Evolutionary conservation across 2,329 filamentous ascomycete species (phyloP), one percentile per base, ranked within the genome.

Genomic region (Zasmidium citrigriseum): DNA sequence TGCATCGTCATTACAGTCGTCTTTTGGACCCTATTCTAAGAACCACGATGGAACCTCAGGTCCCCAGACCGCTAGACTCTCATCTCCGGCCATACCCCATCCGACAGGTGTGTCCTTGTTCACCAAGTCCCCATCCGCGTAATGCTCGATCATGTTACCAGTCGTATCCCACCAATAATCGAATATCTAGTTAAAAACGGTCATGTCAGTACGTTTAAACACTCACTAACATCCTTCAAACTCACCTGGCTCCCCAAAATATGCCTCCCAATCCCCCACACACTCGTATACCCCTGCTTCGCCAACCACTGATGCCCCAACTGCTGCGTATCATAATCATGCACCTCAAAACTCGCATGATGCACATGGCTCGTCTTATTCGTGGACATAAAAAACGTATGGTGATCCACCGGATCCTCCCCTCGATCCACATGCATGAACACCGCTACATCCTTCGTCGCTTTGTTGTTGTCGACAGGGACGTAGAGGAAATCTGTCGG

Each of bases 281-380:
- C 86, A 65, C 80, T 83, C 66, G 80, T 80, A 69, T 88, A 88
- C 1, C 83, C 84, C 70, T 86, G 83, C 61, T 83, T 75, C 1
- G 78, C 78, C 61, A 91, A 75, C 85, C 86, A 90, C 67, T 88
- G 82, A 73, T 91, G 88, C 1, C 88, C 88, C 2, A 90, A 76
- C 27, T 84, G 78, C 76, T 90, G 88, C 3, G 84, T 83, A 68
- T 91, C 88, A 66, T 88, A 89, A 70, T 90, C 87, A 65, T 88
- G 83, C 3, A 88, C 86, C 73, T 90, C 88, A 64, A 87, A 90
- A 2, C 81, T 84, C 18, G 82, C 83, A 73, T 90, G 88, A 69
- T 90, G 87, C 2, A 89, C 82, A 68, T 87, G 84, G 20, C 53
- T 52, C 29, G 64, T 69, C 0, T 68, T 65, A 21, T 76, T 74